Base-by-base conservation (phyloP, 768 basidiomycete genomes). In the Calocera cornea region DNA sequence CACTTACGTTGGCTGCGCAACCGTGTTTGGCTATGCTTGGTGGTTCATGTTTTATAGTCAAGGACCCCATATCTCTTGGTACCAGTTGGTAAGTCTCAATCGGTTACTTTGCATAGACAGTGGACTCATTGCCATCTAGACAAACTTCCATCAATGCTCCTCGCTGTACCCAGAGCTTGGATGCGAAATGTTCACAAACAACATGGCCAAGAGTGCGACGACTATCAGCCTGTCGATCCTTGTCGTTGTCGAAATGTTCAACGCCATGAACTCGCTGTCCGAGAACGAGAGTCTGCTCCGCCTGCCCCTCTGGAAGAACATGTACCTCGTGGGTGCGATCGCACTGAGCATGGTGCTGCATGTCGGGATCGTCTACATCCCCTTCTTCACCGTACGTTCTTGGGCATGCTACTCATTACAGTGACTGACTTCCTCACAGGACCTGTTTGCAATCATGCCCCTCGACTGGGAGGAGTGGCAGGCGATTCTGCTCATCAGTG, bases 21-120 rank as follows among this genome's bases (percentile, higher is more conserved):
- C 95, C 29, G 95, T 99, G 29, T 92, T 89, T 71, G 95, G 95
- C 63, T 99, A 99, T 74, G 95, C 93, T 0, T 99, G 95, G 95
- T 98, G 95, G 95, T 99, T 99, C 80, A 80, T 95, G 73, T 89
- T 87, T 77, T 97, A 97, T 76, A 73, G 82, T 17, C 88, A 83
- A 54, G 95, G 95, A 0, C 95, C 95, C 2, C 92, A 94, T 74
- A 97, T 99, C 73, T 83, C 90, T 1, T 97, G 90, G 81, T 81
- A 91, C 73, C 92, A 99, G 78, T 80, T 99, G 69, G 95, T 97
- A 72, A 74, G 90, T 83, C 64, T 19, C 34, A 31, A 38, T 50
- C 44, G 27, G 2, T 12, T 65, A n/a, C 34, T 40, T 24, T 16
- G 65, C 63, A 2, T 24, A 2, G 22, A 38, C 29, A 34, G 19